Evolutionary conservation across 2,329 filamentous ascomycete genomes (phyloP).

Genomic region (Fusarium brevicatenulatum): DNA sequence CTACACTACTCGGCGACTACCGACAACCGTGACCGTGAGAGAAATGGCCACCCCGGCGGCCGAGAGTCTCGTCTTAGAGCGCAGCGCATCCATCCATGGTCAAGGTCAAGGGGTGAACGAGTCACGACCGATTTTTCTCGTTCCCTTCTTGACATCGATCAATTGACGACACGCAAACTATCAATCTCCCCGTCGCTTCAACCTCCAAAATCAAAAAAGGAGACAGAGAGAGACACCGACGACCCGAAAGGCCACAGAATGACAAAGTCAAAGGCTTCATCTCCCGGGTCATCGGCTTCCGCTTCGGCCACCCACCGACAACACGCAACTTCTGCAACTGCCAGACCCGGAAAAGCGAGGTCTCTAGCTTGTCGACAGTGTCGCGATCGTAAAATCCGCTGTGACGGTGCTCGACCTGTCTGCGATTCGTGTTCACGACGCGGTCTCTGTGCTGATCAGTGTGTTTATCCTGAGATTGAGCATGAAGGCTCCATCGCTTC

Average conservation of each 20-base stretch:
- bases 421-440: slow-evolving; percentile 43
- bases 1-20: slow-evolving; percentile 17
- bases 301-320: slow-evolving; percentile 36
- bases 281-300: slow-evolving; percentile 33
- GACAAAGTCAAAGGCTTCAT: slow-evolving; percentile 22
- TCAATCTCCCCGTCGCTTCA: slow-evolving; percentile 1
- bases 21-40: slow-evolving; percentile 30
- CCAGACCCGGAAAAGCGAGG: slow-evolving; percentile 40
- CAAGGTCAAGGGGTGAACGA: slow-evolving; percentile 8
- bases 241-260: not conserved
- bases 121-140: not conserved
- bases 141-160: not conserved
- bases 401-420: slow-evolving; percentile 42
- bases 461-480: slow-evolving; percentile 44
- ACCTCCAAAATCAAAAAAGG: slow-evolving; percentile 1
- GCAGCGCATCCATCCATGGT: no score
- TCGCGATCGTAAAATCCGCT: slow-evolving; percentile 46
- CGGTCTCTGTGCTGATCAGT: slow-evolving; percentile 40
- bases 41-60: slow-evolving; percentile 39
- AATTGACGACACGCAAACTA: not conserved
- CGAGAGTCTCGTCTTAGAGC: slow-evolving; percentile 8
- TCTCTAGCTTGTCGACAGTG: slow-evolving; percentile 44
- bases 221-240: not conserved
- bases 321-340: not conserved
- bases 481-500: slow-evolving; percentile 45